Conservation (phyloP, 2,329 filamentous ascomycete genomes). For the Botrytis pseudocinerea region DNA sequence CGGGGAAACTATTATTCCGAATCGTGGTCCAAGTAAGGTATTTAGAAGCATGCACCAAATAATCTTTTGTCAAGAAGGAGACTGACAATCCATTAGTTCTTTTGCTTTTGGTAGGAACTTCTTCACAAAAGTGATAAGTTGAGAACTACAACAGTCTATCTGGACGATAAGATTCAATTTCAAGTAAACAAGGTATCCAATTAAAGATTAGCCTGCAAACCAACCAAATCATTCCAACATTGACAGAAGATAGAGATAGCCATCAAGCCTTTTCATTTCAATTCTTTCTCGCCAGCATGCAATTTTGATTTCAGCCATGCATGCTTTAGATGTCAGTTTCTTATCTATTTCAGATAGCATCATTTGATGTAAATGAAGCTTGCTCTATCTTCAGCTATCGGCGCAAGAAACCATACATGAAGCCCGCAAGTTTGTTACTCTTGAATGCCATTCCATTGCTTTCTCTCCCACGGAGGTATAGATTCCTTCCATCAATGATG, state of each 20-base stretch:
- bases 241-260: not conserved
- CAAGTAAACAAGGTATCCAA: not conserved
- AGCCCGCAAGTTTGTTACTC: not conserved
- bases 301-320: not conserved
- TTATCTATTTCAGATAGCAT: not conserved
- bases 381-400: not conserved
- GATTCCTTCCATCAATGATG: not conserved
- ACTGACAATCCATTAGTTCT: not conserved
- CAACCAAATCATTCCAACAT: not conserved
- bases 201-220: not conserved
- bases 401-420: not conserved
- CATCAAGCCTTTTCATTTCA: not conserved
- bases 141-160: no score
- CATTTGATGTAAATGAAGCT: not conserved
- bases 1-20: constrained; percentile 11
- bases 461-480: not conserved
- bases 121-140: not conserved
- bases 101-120: not conserved
- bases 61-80: not conserved
- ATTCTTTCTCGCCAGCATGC: not conserved
- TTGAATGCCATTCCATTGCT: not conserved
- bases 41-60: not conserved
- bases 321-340: not conserved
- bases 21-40: not conserved
- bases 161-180: not conserved